Conservation (phyloP, 2,329 filamentous ascomycete species). For the Sporothrix luriei region DNA sequence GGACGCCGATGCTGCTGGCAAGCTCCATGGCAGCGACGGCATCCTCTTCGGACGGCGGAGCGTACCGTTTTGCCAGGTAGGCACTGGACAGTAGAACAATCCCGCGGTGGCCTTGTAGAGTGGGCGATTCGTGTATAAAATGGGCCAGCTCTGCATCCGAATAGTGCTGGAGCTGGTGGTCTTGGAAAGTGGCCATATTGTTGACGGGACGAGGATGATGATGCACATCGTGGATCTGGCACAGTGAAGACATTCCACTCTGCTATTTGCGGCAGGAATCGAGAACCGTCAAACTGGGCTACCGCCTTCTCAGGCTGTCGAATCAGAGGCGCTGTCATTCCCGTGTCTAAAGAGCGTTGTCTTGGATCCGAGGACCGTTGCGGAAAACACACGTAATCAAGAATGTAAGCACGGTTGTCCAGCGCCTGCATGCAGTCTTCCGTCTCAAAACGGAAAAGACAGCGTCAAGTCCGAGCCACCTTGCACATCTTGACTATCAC, state of each 20-base stretch:
- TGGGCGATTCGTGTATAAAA: slow-evolving; percentile 25
- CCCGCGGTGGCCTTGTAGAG: slow-evolving; percentile 23
- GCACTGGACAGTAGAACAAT: slow-evolving; percentile 26
- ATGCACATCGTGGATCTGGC: slow-evolving; percentile 16
- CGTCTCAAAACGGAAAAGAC: too few species aligned
- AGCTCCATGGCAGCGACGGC: slow-evolving; percentile 28
- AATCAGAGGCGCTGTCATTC: too few species aligned
- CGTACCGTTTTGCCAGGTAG: slow-evolving; percentile 26
- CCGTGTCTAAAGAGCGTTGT: too few species aligned
- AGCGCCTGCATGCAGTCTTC: too few species aligned
- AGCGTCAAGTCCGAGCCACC: too few species aligned
- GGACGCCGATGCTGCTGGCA: slow-evolving; percentile 26
- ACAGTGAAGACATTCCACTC: not conserved
- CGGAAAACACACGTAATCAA: too few species aligned
- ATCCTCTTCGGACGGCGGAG: slow-evolving; percentile 22
- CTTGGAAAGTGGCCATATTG: slow-evolving; percentile 29
- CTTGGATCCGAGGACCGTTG: too few species aligned
- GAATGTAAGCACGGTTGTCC: too few species aligned
- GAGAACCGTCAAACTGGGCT: too few species aligned
- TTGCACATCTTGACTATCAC: too few species aligned
- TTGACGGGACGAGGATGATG: slow-evolving; percentile 12
- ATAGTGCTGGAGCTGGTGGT: slow-evolving; percentile 27
- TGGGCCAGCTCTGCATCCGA: slow-evolving; percentile 25
- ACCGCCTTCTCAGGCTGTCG: too few species aligned
- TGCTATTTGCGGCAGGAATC: too few species aligned